Evolutionary conservation across 768 basidiomycete genomes (phyloP).

Genomic region (Candolleomyces eurysporus): DNA sequence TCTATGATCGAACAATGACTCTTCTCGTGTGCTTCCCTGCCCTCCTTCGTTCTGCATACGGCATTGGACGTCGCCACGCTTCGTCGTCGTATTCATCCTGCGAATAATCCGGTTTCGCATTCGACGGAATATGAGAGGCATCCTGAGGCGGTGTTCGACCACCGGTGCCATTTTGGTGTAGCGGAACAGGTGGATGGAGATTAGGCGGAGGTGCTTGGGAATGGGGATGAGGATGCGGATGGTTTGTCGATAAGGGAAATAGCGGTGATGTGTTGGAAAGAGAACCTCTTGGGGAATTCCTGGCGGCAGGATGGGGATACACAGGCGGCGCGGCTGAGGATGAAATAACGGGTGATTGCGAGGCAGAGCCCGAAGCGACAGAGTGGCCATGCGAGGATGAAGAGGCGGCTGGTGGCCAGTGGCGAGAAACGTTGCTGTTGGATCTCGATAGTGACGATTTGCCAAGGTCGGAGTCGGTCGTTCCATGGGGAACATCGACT

Average conservation of each 20-base stretch:
- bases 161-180: constrained; percentile 30
- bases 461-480: constrained; percentile 24
- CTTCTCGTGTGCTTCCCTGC: constrained; percentile 80
- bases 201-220: constrained; percentile 26
- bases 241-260: constrained; percentile 32
- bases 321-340: constrained; percentile 27
- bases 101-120: constrained; percentile 34
- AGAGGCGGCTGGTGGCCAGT: constrained; percentile 23
- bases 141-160: constrained; percentile 51
- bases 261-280: constrained; percentile 20
- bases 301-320: constrained; percentile 34
- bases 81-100: constrained; percentile 67
- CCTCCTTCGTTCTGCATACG: constrained; percentile 69
- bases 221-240: constrained; percentile 25
- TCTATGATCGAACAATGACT: constrained; percentile 56
- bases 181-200: constrained; percentile 30
- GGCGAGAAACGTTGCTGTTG: constrained; percentile 18
- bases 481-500: constrained; percentile 50
- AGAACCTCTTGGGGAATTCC: constrained; percentile 30
- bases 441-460: constrained; percentile 18
- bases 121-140: constrained; percentile 27
- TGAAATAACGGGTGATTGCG: constrained; percentile 31
- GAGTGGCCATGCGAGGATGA: constrained; percentile 24
- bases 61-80: constrained; percentile 69
- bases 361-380: constrained; percentile 6